A percentile compares a stretch with the other conserved stretches of the same genome.
These are phyloP conservation scores for Bryoglossum gracile DNA, from an alignment of 495 filamentous ascomycete species.

Conservation along the genomic window DNA sequence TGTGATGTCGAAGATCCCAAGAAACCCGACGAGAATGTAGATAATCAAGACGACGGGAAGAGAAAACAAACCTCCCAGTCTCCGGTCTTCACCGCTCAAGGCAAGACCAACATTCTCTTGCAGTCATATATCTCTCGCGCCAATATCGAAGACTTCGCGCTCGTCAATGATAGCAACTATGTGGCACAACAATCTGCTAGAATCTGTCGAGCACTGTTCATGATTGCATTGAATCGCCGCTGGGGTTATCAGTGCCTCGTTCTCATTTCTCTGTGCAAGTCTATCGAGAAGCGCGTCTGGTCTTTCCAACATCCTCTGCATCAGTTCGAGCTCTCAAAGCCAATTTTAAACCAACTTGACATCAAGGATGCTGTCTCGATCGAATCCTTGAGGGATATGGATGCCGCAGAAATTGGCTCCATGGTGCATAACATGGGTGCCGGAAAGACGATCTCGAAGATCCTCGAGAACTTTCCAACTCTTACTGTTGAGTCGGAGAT, in stretches of 20 bases:
- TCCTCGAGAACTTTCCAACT: constrained; percentile 88
- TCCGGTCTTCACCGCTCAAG: constrained; percentile 54
- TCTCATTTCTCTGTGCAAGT: constrained; percentile 82
- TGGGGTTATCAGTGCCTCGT: constrained; percentile 95
- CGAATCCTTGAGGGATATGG: constrained; percentile 84
- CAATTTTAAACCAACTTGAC: constrained; percentile 77
- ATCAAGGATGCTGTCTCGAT: constrained; percentile 65
- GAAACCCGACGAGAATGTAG: constrained; percentile 67
- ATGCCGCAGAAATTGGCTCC: constrained; percentile 78
- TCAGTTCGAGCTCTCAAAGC: constrained; percentile 85
- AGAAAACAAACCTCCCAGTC: too few species aligned
- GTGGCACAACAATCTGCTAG: constrained; percentile 91
- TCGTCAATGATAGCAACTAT: constrained; percentile 87
- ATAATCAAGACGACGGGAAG: constrained; percentile 23
- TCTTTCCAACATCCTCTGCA: constrained; percentile 89
- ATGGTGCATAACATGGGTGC: constrained; percentile 86
- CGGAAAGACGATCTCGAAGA: constrained; percentile 69
- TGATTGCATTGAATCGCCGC: constrained; percentile 88
- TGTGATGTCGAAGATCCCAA: constrained; percentile 70
- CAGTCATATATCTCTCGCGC: constrained; percentile 92
- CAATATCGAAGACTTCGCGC: constrained; percentile 82
- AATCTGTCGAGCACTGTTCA: constrained; percentile 91
- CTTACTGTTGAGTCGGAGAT: constrained; percentile 88
- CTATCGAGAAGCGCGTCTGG: constrained; percentile 94
- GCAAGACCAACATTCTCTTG: constrained; percentile 91